Base-by-base conservation (phyloP, 768 basidiomycete species). In the Thelephora ganbajun region DNA sequence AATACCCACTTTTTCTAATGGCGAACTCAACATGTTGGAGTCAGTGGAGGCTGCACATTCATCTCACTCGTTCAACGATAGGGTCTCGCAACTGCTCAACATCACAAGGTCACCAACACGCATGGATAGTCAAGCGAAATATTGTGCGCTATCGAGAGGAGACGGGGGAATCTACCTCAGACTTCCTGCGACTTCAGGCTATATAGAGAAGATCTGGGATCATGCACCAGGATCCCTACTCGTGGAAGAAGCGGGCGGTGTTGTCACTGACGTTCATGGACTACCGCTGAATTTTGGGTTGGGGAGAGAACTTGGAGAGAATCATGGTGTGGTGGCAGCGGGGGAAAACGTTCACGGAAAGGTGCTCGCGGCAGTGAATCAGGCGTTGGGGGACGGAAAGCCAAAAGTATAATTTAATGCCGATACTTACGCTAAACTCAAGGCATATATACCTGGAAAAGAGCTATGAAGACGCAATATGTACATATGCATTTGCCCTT, bases 101-200 rank as follows among this genome's bases (percentile, higher is more conserved):
- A 73, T 96, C 47, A 77, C 78, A 14, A 66, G 73, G 1, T 60
- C 72, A 0, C 80, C 86, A 7, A 69, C 79, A 13, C 72, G 89
- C 16, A 96, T 98, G 92, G 94, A 98, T 61, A 88, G 84, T 60
- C 93, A 97, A 62, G 91, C 92, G 1, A 99, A 98, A 65, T 98
- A 98, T 55, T 78, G 83, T 26, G 80, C 81, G 57, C 74, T 98
- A 12, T 79, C 80, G 4, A 69, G 93, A 36, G 91, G 93, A 0
- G 85, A 94, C 48, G 92, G 91, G 0, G 81, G 79, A 1, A 75
- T 77, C 33, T 94, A 91, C 59, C 66, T 90, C 37, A 71, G 87
- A 6, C 80, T 89, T 72, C 88, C 88, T 0, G 79, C 79, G 0
- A 79, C 78, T 5, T 67, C 74, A 3, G 84, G 80, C 2, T 97